Evolutionary conservation across 2,329 filamentous ascomycete species (phyloP).

Genomic region (Acephala macrosclerotiorum): DNA sequence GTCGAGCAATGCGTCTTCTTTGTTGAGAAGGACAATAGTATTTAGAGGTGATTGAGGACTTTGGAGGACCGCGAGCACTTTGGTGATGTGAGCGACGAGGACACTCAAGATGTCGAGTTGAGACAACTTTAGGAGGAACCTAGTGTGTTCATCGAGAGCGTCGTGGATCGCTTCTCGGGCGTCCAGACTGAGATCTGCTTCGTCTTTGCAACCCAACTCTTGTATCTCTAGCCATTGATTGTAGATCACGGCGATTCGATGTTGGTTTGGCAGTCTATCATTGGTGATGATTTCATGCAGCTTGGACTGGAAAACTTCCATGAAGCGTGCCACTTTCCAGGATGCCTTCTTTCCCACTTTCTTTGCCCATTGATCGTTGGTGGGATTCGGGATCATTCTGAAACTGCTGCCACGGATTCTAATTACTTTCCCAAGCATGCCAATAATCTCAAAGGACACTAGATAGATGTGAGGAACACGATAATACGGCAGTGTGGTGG

Average conservation of each 20-base stretch:
- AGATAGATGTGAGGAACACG: slow-evolving; percentile 16
- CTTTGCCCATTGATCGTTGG: slow-evolving; percentile 60
- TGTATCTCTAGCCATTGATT: slow-evolving; percentile 33
- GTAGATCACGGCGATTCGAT: slow-evolving; percentile 30
- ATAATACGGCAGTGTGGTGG: background rate
- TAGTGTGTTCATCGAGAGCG: slow-evolving; percentile 35
- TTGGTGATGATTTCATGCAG: slow-evolving; percentile 24
- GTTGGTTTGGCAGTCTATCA: slow-evolving; percentile 17
- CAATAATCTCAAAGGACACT: slow-evolving; percentile 65
- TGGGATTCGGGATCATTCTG: slow-evolving; percentile 64
- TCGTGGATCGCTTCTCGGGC: slow-evolving; percentile 40
- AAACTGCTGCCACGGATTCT: slow-evolving; percentile 58
- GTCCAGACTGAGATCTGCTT: slow-evolving; percentile 34
- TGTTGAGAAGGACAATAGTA: slow-evolving; percentile 51
- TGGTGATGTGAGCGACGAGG: slow-evolving; percentile 37
- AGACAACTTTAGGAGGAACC: slow-evolving; percentile 31
- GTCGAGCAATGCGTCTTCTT: slow-evolving; percentile 58
- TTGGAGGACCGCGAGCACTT: slow-evolving; percentile 53
- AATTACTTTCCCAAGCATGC: slow-evolving; percentile 61
- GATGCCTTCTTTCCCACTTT: slow-evolving; percentile 36
- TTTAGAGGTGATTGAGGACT: slow-evolving; percentile 47
- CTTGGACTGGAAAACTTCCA: slow-evolving; percentile 41
- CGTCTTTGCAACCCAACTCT: slow-evolving; percentile 30
- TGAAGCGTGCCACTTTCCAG: slow-evolving; percentile 40
- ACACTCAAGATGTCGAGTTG: slow-evolving; percentile 38